These are phyloP conservation scores for Fraxinus floribunda DNA, from an alignment of 305 asterid species.

Conservation along the genomic window DNA sequence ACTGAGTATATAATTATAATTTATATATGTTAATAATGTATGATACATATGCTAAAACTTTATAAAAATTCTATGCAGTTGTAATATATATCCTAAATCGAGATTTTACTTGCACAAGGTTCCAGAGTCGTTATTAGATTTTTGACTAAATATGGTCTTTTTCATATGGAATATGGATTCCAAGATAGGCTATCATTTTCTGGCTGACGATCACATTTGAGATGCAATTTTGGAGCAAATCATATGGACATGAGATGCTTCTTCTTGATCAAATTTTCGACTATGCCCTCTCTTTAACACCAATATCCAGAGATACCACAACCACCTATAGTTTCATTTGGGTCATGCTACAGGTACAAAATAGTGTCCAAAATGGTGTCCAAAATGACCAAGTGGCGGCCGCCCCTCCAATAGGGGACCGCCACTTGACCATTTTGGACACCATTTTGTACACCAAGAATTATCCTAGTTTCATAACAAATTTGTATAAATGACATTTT, in stretches of 20 bases:
- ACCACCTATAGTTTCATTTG: neutral
- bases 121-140: neutral
- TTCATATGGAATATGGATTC: neutral
- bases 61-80: neutral
- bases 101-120: neutral
- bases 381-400: too few species aligned
- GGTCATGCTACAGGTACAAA: too few species aligned
- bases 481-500: too few species aligned
- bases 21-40: neutral
- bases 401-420: too few species aligned
- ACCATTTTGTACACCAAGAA: too few species aligned
- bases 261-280: neutral
- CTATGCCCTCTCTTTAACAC: neutral
- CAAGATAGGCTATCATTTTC: neutral
- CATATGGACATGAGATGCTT: neutral
- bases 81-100: neutral
- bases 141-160: neutral
- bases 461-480: too few species aligned
- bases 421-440: too few species aligned
- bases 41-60: neutral
- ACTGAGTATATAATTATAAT: neutral
- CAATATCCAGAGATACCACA: neutral
- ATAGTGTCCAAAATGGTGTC: too few species aligned
- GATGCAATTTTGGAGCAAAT: neutral
- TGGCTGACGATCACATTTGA: neutral